These are phyloP conservation scores for Sugiyamaella lignohabitans DNA, from an alignment of 805 yeast genomes.

Conservation along the genomic window DNA sequence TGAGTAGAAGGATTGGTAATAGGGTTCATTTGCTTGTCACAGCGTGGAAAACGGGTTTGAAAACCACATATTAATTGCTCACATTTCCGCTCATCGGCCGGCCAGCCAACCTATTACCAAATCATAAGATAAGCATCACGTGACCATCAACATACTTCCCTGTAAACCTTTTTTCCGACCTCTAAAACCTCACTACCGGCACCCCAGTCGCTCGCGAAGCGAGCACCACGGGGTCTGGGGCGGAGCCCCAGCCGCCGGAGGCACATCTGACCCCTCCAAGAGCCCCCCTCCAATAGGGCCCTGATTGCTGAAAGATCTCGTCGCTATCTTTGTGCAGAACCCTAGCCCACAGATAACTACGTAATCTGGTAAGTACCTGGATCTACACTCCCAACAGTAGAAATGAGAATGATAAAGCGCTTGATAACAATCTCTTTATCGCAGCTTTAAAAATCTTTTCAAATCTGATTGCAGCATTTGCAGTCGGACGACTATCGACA, in stretches of 20 bases:
- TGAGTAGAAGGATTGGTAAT: no score
- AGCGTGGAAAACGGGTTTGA: no score
- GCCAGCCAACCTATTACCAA: no score
- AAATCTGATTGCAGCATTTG: neutral
- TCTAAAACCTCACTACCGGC: no score
- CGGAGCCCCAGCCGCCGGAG: neutral
- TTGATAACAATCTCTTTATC: neutral
- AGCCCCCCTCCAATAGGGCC: neutral
- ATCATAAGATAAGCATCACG: no score
- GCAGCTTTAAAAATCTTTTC: neutral
- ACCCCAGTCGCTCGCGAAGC: neutral
- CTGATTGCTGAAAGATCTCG: neutral
- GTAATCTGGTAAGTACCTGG: conserved; percentile 29
- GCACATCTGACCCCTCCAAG: neutral
- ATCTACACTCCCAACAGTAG: conserved; percentile 11
- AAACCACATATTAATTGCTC: no score
- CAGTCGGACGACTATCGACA: no score
- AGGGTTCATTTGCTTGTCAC: no score
- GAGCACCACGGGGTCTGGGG: neutral
- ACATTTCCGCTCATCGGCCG: no score
- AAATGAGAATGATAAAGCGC: neutral
- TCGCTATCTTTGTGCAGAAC: neutral
- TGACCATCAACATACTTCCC: no score
- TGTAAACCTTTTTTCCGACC: no score
- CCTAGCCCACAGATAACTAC: no score